Evolutionary conservation across 768 basidiomycete species (phyloP), one percentile per base, ranked within the genome.

Genomic region (Naganishia vaughanmartiniae): DNA sequence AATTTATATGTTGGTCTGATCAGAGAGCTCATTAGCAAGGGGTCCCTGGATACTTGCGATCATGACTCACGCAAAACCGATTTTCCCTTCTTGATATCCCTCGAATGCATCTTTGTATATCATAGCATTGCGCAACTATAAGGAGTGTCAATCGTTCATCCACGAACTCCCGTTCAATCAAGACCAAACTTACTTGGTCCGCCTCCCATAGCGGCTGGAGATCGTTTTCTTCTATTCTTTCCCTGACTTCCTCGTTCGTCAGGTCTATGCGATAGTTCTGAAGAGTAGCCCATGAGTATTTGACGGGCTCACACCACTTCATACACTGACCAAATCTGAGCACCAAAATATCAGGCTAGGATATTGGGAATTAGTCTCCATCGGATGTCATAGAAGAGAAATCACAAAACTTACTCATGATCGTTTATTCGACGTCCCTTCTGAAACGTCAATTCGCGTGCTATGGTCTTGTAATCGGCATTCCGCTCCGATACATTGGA

Each of bases 1-100:
- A 94, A 98, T 73, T 92, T 90, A 83, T 99, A 98, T 1, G 95
- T 99, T 10, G 96, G 96, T 17, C 87, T 76, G 30, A 26, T n/a
- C 10, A 4, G 33, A 21, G 2, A 17, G 15, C 54, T 31, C 5
- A 26, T 56, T 39, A 34, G 39, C n/a, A 21, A 45, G 26, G 14
- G 24, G 9, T 21, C 12, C 36, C 36, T 39, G 28, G 31, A 5
- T 28, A 26, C 2, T 45, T 34, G 4, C 11, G 5, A 28, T 12
- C 0, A 5, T 15, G 17, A 73, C 75, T 69, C 48, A 77, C 76
- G 55, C 84, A 83, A 99, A 99, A n/a, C 90, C 77, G 21, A 98
- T 80, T 0, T 91, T 91, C 0, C 92, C 95, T 81, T 99, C 96
- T 67, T 89, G 85, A 74, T 92, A 98, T 19, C 89, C 91, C 19